phyloP scores from a whole-genome alignment of 2,329 filamentous ascomycete genomes.

The Tympanopsis confertula region DNA sequence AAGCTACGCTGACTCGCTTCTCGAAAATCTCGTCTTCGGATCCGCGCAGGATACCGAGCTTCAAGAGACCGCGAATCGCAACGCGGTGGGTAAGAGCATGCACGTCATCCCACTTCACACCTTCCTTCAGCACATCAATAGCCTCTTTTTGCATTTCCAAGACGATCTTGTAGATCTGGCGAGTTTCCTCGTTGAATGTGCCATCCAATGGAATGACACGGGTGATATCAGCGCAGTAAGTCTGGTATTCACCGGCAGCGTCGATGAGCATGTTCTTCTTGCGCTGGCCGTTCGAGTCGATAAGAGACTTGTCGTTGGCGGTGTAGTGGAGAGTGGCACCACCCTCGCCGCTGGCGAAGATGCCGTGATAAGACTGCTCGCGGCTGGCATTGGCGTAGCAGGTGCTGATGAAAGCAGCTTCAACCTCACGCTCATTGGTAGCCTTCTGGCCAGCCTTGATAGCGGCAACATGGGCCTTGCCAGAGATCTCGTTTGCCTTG shows the following conservation, averaged over 20 bases:
- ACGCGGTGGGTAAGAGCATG: constrained; percentile 71
- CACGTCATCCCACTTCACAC: constrained; percentile 69
- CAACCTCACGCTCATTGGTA: constrained; percentile 69
- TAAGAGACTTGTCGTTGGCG: constrained; percentile 59
- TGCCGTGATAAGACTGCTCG: constrained; percentile 78
- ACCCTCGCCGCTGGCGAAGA: constrained; percentile 69
- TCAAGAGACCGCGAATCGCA: constrained; percentile 67
- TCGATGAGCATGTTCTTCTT: constrained; percentile 77
- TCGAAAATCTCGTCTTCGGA: constrained; percentile 63
- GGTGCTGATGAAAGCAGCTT: constrained; percentile 66
- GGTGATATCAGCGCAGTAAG: constrained; percentile 66
- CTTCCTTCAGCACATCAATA: constrained; percentile 61
- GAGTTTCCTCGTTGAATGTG: constrained; percentile 57
- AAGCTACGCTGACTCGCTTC: constrained; percentile 72
- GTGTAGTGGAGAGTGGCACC: constrained; percentile 84
- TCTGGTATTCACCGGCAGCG: constrained; percentile 66
- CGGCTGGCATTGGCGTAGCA: constrained; percentile 67
- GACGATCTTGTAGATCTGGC: constrained; percentile 72
- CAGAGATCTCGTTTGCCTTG: constrained; percentile 61
- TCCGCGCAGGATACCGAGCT: constrained; percentile 63
- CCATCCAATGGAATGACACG: constrained; percentile 75
- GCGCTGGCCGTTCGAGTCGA: constrained; percentile 16
- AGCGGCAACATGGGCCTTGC: constrained; percentile 53
- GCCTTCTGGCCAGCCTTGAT: constrained; percentile 48
- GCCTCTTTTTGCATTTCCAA: constrained; percentile 76